Percentiles rank a stretch among this genome's conserved stretches.
phyloP scores from a whole-genome alignment of 345 rosid genomes.

The Eutrema heterophyllum region DNA sequence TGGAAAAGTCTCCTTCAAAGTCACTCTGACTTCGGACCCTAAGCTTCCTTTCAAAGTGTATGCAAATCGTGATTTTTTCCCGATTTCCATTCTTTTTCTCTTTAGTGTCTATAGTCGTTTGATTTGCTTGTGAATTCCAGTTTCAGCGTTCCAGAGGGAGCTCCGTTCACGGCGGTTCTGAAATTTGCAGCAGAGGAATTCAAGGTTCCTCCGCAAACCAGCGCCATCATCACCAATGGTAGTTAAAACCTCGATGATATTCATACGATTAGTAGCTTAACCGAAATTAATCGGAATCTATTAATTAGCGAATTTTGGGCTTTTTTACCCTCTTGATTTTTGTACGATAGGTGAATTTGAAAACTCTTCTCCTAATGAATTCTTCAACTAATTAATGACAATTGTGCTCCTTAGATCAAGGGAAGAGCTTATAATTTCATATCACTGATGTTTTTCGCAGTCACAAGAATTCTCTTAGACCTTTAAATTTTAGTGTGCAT shows the following conservation, averaged over 20 bases:
- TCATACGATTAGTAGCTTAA: not conserved
- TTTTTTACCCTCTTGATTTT: not conserved
- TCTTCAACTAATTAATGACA: not conserved
- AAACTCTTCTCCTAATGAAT: not conserved
- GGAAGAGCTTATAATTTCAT: not conserved
- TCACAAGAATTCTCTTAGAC: not conserved
- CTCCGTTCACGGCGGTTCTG: conserved; percentile 94
- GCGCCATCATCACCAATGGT: conserved; percentile 99
- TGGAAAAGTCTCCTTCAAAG: conserved; percentile 92
- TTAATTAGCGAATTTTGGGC: not conserved
- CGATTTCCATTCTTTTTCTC: too few species aligned
- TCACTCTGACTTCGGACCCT: conserved; percentile 95
- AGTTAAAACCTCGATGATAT: not conserved
- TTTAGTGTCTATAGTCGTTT: too few species aligned
- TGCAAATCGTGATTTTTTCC: too few species aligned
- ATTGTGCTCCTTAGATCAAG: not conserved
- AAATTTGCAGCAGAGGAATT: conserved; percentile 97
- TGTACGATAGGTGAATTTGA: not conserved
- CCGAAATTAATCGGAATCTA: not conserved
- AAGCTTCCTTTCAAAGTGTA: conserved; percentile 99
- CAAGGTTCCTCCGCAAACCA: conserved; percentile 97
- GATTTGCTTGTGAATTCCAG: conserved; percentile 51
- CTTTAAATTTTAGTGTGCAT: not conserved
- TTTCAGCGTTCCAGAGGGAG: conserved; percentile 96
- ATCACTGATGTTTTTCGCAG: not conserved